Evolutionary conservation across 2,329 filamentous ascomycete species (phyloP), one percentile per base, ranked within the genome.

Genomic region (Parastagonospora nodorum): DNA sequence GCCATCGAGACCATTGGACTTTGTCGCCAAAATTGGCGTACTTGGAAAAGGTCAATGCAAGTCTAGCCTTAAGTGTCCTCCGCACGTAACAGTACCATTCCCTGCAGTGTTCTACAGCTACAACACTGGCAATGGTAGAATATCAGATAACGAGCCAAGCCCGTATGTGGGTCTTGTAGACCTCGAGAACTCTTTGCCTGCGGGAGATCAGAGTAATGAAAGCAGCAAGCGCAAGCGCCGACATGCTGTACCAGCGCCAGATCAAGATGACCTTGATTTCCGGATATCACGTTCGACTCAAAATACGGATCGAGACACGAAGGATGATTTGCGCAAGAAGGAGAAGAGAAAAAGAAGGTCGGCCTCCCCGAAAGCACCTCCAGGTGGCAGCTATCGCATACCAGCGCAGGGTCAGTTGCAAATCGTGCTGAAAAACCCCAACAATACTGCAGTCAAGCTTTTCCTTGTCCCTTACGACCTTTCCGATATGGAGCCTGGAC

Each of bases 101-200:
- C 90, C 92, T 1, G 94, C 93, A 1, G 93, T 97, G 1, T 99
- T 97, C 66, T 99, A 97, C 77, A 96, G 88, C 75, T 97, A 97
- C 71, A 84, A 85, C 15, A 87, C 81, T 45, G 88, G 87, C 0
- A 82, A 86, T 83, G 19, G 82, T 81, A 35, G 85, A 79, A 88
- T 85, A 27, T 80, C 82, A 3, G 88, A 92, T 48, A 92, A 97
- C 64, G 92, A 90, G 2, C 94, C 93, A 2, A 97, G 93, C 68
- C 94, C 94, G 0, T 99, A 99, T 68, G 94, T 97, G 11, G 94
- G 94, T 5, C 85, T 92, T 58, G 88, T 99, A 45, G 93, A 97
- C 68, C 77, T 99, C 16, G 92, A 97, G 64, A 92, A 94, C 57
- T 86, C 86, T 0, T 78, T 97, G 9, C 72, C 82, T 7, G 83